phyloP scores from a whole-genome alignment of 1,284 basidiomycete genomes.

The Takashimella koratensis region DNA sequence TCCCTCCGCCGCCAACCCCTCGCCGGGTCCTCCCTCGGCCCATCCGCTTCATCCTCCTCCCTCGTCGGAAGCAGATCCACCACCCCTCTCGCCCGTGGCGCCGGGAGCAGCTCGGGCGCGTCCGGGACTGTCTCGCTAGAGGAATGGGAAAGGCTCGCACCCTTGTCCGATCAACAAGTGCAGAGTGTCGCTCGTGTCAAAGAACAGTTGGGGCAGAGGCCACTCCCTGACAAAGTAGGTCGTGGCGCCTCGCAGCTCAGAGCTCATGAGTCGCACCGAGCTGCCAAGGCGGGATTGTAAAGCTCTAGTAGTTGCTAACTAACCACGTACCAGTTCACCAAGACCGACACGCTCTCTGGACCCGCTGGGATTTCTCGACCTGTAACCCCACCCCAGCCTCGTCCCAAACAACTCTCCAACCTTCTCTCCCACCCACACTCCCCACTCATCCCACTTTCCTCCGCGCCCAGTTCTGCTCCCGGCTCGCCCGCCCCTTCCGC shows the following conservation, averaged over 20 bases:
- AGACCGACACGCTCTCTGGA: too few species aligned
- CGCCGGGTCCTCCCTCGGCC: not conserved
- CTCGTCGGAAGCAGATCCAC: not conserved
- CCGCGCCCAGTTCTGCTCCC: constrained; percentile 14
- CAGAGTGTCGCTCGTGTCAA: constrained; percentile 65
- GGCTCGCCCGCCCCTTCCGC: constrained; percentile 13
- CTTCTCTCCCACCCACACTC: constrained; percentile 14
- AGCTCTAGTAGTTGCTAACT: too few species aligned
- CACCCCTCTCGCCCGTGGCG: not conserved
- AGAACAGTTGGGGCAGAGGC: constrained; percentile 59
- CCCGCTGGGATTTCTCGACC: constrained; percentile 14
- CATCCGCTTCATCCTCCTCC: not conserved
- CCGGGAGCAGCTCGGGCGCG: too few species aligned
- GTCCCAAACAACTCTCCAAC: constrained; percentile 41
- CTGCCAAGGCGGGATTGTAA: too few species aligned
- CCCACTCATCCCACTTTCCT: constrained; percentile 8
- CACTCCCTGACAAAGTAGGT: constrained; percentile 68
- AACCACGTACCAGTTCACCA: constrained; percentile 22
- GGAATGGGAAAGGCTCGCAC: constrained; percentile 82
- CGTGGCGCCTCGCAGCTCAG: not conserved
- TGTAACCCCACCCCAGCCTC: constrained; percentile 48
- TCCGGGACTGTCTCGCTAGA: constrained; percentile 59
- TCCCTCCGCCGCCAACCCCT: not conserved
- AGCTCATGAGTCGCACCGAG: not conserved
- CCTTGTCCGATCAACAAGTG: constrained; percentile 65